Base-by-base conservation (phyloP, 805 yeast species). In the Pichia scutulata region DNA sequence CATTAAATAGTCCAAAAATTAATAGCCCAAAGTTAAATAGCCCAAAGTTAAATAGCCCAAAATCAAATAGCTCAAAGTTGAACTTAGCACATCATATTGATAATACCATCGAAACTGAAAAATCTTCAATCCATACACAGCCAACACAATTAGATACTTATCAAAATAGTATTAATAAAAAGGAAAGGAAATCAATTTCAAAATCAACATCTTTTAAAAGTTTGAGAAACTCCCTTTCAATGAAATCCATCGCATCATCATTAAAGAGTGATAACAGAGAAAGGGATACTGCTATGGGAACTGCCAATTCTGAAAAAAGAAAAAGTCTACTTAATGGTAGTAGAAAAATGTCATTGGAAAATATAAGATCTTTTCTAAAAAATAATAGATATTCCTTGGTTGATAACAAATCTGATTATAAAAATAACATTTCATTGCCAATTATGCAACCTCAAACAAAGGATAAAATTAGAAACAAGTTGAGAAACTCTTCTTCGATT, bases 381-480 rank as follows among this genome's bases (percentile, higher is more conserved):
- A 41, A 13, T 14, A 47, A 30, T 22, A 51, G 50, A 48, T 39
- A 39, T 40, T 43, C 51, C 45, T 26, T 43, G 43, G 64, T 49
- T 52, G 67, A 22, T 49, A 58, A 40, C 53, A 26, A 45, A 26
- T 39, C 41, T 22, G 49, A 51, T 18, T 54, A 51, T 39, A 52
- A 69, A 50, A 58, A 68, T 8, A 70, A 69, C 66, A 81, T 82
- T 16, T 81, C 86, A 4, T 63, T 78, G 50, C 88, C 87, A 1
- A 70, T 76, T 4, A 81, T 84, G 7, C 78, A 76, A 50, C 76
- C 74, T 39, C 73, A 72, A 13, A 75, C 85, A 16, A 70, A 80
- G 36, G 80, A 75, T 52, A 81, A 79, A 53, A 67, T 82, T 47
- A 72, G 74, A 55, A 70, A 72, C 51, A 82, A 78, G 56, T 64